Evolutionary conservation across 2,329 filamentous ascomycete genomes (phyloP), one percentile per base, ranked within the genome.

Genomic region (Helotiales sp.): DNA sequence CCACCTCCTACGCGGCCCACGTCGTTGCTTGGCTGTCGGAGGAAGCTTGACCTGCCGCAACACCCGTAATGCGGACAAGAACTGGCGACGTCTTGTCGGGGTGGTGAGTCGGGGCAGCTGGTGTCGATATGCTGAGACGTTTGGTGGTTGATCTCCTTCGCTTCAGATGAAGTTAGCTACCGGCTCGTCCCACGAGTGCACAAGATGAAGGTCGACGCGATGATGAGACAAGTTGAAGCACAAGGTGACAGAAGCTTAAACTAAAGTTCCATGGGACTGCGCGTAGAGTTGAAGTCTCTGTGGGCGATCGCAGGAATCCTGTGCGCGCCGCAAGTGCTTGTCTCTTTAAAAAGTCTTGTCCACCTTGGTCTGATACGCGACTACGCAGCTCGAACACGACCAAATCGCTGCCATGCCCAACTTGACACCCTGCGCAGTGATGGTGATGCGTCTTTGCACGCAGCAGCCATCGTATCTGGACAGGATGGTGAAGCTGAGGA

Each of bases 201-300:
- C 52, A 48, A 50, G 48, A 52, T 33, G 56, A 55, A 64, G 52
- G 57, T 59, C 46, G 51, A 63, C 52, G 63, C 59, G 59, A 59
- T 62, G 40, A 57, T 68, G 64, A 68, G 66, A 67, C 66, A 66
- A 42, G 53, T 38, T 63, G 63, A 66, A 63, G 64, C 62, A 68
- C 49, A 58, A 63, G 60, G 60, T 64, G 66, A 66, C 63, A 64
- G 63, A 68, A 67, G 66, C 64, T 67, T 67, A 62, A 66, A 66
- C 47, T 57, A 54, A 55, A 36, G 31, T 54, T 48, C 44, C 52
- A 17, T 29, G 49, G 25, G 40, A 31, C 7, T 57, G 55, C 60
- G 60, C 58, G 58, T 60, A 57, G n/a, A 44, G 29, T 58, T 63
- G 52, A 38, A 25, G n/a, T n/a, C 24, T 49, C n/a, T 49, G 38